phyloP scores from a whole-genome alignment of 2,329 filamentous ascomycete genomes.

The Fusarium udum region DNA sequence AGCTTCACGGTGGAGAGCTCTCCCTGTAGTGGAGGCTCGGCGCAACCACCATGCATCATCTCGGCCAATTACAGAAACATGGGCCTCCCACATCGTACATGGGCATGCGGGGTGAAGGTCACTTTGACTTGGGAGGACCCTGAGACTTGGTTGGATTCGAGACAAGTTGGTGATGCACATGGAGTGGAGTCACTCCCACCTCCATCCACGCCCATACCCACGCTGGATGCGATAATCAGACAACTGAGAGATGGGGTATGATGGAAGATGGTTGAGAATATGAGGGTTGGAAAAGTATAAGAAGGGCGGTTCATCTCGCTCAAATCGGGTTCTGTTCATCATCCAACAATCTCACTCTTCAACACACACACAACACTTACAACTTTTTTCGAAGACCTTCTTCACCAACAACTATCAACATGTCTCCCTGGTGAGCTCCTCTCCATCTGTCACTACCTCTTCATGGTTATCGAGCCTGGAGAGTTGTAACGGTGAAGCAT shows the following conservation, averaged over 20 bases:
- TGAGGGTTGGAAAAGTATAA: conserved; percentile 37
- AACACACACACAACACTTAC: conserved; percentile 31
- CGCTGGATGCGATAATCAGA: conserved; percentile 38
- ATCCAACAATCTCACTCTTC: conserved; percentile 39
- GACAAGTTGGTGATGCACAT: conserved; percentile 26
- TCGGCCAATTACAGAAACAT: conserved; percentile 30
- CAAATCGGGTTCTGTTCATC: conserved; percentile 29
- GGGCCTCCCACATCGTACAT: conserved; percentile 15
- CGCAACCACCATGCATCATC: conserved; percentile 12
- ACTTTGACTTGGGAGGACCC: conserved; percentile 14
- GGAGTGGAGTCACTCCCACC: conserved; percentile 31
- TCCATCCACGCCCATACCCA: conserved; percentile 25
- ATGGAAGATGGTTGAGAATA: neutral
- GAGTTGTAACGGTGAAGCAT: neutral
- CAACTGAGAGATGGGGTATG: conserved; percentile 26
- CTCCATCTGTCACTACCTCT: neutral
- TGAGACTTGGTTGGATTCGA: conserved; percentile 23
- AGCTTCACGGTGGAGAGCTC: conserved; percentile 28
- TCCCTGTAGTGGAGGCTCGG: conserved; percentile 18
- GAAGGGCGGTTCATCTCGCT: conserved; percentile 32
- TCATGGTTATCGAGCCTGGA: neutral
- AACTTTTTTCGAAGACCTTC: conserved; percentile 38
- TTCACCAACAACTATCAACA: conserved; percentile 41
- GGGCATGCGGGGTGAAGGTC: conserved; percentile 37
- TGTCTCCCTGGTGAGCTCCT: conserved; percentile 44